Conservation (phyloP, 225 moss, liverwort and hornwort genomes). For the Physcomitrium patens region DNA sequence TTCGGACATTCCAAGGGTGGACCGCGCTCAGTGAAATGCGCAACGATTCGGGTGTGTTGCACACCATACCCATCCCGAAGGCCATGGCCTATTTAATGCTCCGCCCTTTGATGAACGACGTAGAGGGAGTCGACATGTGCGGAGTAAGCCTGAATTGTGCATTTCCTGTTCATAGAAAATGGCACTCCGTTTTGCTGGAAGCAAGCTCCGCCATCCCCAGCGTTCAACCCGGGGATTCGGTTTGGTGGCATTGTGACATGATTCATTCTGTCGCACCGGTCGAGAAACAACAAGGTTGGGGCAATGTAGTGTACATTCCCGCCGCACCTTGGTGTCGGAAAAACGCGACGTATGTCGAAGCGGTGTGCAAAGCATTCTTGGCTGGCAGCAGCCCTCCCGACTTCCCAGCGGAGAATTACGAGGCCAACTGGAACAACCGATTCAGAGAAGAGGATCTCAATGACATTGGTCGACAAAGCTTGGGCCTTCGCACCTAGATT, state of each 20-base stretch:
- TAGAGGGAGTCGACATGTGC: slow-evolving; percentile 39
- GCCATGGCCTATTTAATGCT: slow-evolving; percentile 43
- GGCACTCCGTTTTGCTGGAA: slow-evolving; percentile 33
- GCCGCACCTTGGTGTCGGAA: slow-evolving; percentile 42
- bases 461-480: slow-evolving; percentile 25
- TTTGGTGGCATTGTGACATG: slow-evolving; percentile 55
- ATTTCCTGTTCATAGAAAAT: slow-evolving; percentile 30
- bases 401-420: slow-evolving; percentile 44
- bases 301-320: slow-evolving; percentile 46
- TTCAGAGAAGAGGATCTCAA: slow-evolving; percentile 35
- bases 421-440: slow-evolving; percentile 33
- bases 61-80: slow-evolving; percentile 42
- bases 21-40: slow-evolving; percentile 40
- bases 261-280: slow-evolving; percentile 39
- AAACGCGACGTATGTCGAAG: slow-evolving; percentile 25
- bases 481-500: slow-evolving; percentile 22
- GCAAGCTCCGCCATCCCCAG: slow-evolving; percentile 40
- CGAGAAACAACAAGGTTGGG: slow-evolving; percentile 40
- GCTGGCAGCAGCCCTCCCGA: slow-evolving; percentile 39
- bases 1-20: slow-evolving; percentile 55
- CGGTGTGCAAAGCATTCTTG: slow-evolving; percentile 27
- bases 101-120: slow-evolving; percentile 39
- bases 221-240: slow-evolving; percentile 40
- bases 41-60: slow-evolving; percentile 39
- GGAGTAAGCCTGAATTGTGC: slow-evolving; percentile 46